Base-by-base conservation (phyloP, 2,329 filamentous ascomycete species). In the Raffaelea arxii region DNA sequence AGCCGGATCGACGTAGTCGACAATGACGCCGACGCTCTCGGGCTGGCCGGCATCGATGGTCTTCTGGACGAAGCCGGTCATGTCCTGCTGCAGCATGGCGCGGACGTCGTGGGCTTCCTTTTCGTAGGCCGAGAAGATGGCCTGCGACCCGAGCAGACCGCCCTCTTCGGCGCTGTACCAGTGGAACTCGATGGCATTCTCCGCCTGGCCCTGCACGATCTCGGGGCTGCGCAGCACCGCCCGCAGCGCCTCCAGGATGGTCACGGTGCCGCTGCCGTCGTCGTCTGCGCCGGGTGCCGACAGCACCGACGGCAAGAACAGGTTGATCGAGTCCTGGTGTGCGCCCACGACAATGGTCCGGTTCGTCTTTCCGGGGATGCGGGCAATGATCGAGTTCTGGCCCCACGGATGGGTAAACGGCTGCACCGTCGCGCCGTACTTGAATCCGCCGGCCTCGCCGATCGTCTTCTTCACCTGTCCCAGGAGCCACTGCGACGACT, bases 61-160 rank as follows among this genome's bases (percentile, higher is more conserved):
- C 58, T 82, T 82, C 62, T 90, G 80, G 5, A 89, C 77, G 62
- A 84, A 96, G 18, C 91, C 91, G 2, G 88, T 94, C 91, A 97
- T 97, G 65, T 97, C 91, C 66, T 97, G 91, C 69, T 97, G 91
- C 46, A 97, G 77, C 92, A 97, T 97, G 27, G 91, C 91, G 68
- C 91, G 94, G 63, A 97, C 75, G 54, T 91, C 80, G 23, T 82
- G 77, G 25, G 76, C 74, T 21, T 77, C 66, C 61, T 82, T 79
- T 65, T 86, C 82, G 60, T 97, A 97, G 7, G 77, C 69, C 43
- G 77, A 74, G 71, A 96, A 97, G 62, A 97, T 86, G 46, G 86
- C 90, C 63, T 95, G 89, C 57, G 84, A 91, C 49, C 89, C 89
- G 4, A 94, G 75, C 40, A 95, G 72, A 27, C 90, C 89, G 43